Evolutionary conservation across 2,329 filamentous ascomycete species (phyloP), one percentile per base, ranked within the genome.

Genomic region (Trichoderma sp.): DNA sequence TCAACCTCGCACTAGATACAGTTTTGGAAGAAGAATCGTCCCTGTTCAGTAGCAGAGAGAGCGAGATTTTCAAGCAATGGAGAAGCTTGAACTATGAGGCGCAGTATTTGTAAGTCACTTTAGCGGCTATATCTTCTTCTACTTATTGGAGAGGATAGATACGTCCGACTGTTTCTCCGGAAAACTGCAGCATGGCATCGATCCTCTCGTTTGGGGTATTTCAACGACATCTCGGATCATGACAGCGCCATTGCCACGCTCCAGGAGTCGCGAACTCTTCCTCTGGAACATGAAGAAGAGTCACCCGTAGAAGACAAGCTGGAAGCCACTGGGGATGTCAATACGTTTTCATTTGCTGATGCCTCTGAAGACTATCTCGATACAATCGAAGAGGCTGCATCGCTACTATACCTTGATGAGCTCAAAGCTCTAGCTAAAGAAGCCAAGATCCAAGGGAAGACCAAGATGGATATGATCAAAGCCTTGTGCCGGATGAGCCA

Each of bases 181-280:
- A 99, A 99, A 80, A 94, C 93, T 1, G 92, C 93, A 26, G 90
- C 91, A 1, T 99, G 96, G 96, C 94, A 98, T 83, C 91, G 96
- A 11, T 88, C 94, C 74, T 89, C 88, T 76, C 89, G 90, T 26
- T 82, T 99, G 30, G 89, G 90, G 2, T 98, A 98, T 77, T 89
- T 95, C 77, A 88, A 90, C 74, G 95, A 98, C 79, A 92, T 99
- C 73, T 87, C 91, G 58, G 89, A 98, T 78, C 84, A 95, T 50
- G 84, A 90, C 15, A 78, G 82, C 15, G 92, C 93, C 1, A 90
- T 94, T 4, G 80, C 83, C 13, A 86, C 85, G 59, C 83, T 98
- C 6, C 92, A 96, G 76, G 78, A 79, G 47, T 75, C 76, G 15
- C 85, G 89, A 69, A 74, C 79, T 3, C 81, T 97, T 3, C 91